Evolutionary conservation across 2,329 filamentous ascomycete species (phyloP), one percentile per base, ranked within the genome.

Genomic region (Xylariaceae sp.): DNA sequence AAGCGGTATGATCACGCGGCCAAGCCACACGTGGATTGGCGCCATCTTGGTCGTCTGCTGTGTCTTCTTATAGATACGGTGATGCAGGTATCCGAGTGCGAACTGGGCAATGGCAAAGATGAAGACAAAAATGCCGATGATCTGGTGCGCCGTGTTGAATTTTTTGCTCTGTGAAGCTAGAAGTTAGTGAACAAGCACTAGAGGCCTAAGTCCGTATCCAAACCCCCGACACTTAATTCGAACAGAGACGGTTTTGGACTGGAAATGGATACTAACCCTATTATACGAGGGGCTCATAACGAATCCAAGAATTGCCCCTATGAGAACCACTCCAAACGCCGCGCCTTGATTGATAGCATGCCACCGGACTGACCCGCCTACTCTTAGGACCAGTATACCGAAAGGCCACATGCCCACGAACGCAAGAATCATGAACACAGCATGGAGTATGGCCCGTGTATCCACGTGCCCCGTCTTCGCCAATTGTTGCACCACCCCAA

Each of bases 11-110:
- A 84, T 75, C 3, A 79, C 41, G 12, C 84, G 79, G 2, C 86
- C 86, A 3, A 85, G 72, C 79, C 84, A 84, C 17, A 83, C 71
- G 70, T 88, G 86, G 21, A 82, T 73, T 16, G 75, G 79, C 49
- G 81, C 78, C 29, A 84, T 75, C 62, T 77, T 76, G 23, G 82
- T 83, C 1, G 80, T 71, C 19, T 75, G 58, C 53, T 79, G 73
- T 2, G 80, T 83, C 68, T 76, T 74, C 65, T 78, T 81, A 69
- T 76, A 85, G 33, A 80, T 74, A 43, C 77, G 74, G 64, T 87
- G 85, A 62, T 87, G 82, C 53, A 85, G 62, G 60, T 82, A 75
- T 24, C 85, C 85, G 12, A 87, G 68, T 1, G 74, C 69, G 57
- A 85, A 80, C 64, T 87, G 83, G 4, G 67, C 73, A 14, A 87